Percentiles rank a stretch among this genome's conserved stretches.
Conservation (phyloP, 1,284 basidiomycete genomes). For the Trichosporon sp. region DNA sequence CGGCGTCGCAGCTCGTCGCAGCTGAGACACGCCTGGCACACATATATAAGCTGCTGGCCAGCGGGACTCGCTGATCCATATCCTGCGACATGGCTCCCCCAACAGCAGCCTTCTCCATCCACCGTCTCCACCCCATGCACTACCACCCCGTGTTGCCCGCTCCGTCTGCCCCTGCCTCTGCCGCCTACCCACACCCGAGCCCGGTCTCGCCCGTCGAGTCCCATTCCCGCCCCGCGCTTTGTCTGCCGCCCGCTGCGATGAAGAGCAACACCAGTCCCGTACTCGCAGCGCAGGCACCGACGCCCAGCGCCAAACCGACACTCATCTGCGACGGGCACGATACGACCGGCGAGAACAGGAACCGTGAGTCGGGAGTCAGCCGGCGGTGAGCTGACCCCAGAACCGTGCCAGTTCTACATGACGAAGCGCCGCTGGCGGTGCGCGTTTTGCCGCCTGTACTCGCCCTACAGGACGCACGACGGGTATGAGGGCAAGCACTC, state of each 20-base stretch:
- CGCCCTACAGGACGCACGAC: neutral
- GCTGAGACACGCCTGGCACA: neutral
- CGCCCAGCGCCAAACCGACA: neutral
- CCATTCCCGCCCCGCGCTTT: neutral
- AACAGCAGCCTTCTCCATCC: neutral
- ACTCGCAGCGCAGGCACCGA: neutral
- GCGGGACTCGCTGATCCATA: neutral
- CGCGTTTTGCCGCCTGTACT: neutral
- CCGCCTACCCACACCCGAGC: neutral
- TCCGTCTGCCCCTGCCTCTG: neutral
- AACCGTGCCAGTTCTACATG: constrained; percentile 1
- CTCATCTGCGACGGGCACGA: neutral
- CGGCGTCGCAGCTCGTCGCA: neutral
- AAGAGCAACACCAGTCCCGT: neutral
- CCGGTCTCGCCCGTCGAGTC: neutral
- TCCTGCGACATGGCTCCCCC: neutral
- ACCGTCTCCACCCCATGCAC: neutral
- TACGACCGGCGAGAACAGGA: neutral
- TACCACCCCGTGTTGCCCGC: neutral
- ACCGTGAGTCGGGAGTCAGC: neutral
- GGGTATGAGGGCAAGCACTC: neutral
- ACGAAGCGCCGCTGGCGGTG: neutral
- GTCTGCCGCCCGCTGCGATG: neutral
- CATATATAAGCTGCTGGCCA: neutral
- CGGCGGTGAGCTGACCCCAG: neutral